Evolutionary conservation across 805 yeast genomes (phyloP).

Genomic region (Lipomyces sp.): DNA sequence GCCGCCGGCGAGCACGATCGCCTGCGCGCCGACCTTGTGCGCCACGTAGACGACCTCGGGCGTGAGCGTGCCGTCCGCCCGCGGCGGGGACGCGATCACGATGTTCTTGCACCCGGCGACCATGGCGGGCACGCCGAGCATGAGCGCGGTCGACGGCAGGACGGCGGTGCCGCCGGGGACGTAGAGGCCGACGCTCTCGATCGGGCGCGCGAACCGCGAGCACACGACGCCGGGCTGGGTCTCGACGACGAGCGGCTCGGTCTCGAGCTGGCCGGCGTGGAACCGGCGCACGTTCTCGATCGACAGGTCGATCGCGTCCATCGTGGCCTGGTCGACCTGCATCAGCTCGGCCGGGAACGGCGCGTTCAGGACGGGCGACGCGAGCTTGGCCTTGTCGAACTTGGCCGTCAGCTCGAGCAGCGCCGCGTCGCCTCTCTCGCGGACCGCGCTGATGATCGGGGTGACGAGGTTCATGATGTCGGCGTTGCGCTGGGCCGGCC

Average conservation of each 20-base stretch:
- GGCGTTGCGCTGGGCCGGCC: slow-evolving; percentile 94
- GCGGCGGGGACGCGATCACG: slow-evolving; percentile 91
- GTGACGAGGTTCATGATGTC: slow-evolving; percentile 89
- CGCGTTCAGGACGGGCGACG: slow-evolving; percentile 72
- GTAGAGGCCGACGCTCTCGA: slow-evolving; percentile 90
- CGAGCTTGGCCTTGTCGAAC: slow-evolving; percentile 78
- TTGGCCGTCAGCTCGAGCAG: slow-evolving; percentile 83
- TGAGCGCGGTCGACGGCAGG: slow-evolving; percentile 93
- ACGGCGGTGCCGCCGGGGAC: slow-evolving; percentile 99
- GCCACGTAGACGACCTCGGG: slow-evolving; percentile 99
- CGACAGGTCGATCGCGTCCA: slow-evolving; percentile 82
- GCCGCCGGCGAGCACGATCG: slow-evolving; percentile 95
- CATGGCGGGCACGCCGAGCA: slow-evolving; percentile 97
- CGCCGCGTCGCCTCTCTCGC: slow-evolving; percentile 77
- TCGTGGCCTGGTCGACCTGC: slow-evolving; percentile 69
- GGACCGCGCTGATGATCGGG: slow-evolving; percentile 82
- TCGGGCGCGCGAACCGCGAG: slow-evolving; percentile 92
- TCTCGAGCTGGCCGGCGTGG: slow-evolving; percentile 88
- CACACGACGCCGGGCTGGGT: slow-evolving; percentile 93
- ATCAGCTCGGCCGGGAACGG: slow-evolving; percentile 82
- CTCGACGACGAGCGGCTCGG: slow-evolving; percentile 72
- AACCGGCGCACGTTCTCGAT: slow-evolving; percentile 83
- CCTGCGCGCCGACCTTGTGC: slow-evolving; percentile 85
- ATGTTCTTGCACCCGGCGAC: slow-evolving; percentile 97
- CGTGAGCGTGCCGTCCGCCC: slow-evolving; percentile 85